Base-by-base conservation (phyloP, 2,329 filamentous ascomycete species). In the Fusarium sp. region DNA sequence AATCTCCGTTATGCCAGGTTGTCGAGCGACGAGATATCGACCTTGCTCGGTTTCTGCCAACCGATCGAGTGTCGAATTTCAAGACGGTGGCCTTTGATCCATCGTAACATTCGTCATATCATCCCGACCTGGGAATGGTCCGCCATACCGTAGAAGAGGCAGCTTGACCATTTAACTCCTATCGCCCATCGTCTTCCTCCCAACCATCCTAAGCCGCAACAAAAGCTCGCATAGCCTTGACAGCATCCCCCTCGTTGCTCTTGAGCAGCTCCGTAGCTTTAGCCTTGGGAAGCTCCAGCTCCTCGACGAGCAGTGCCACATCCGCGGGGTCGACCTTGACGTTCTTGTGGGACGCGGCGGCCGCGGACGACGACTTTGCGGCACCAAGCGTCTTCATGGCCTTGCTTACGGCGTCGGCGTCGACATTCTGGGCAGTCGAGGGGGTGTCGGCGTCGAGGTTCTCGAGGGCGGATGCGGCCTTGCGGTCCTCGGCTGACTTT, bases 221-320 rank as follows among this genome's bases (percentile, higher is more conserved):
- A 71, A 80, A 95, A 0, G 91, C 90, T 68, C 83, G 87, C 86
- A 96, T 88, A 1, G 93, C 93, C 81, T 89, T 87, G 42, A 92
- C 86, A 2, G 89, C 89, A 79, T 94, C 88, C 4, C 93, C 94
- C 59, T 95, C 92, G 77, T 95, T 87, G 6, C 88, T 86, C 81
- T 91, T 92, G 6, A 97, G 86, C 60, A 96, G 82, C 70, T 96
- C 94, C 2, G 92, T 95, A 2, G 93, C 94, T 81, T 92, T 94
- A 3, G 85, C 77, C 82, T 94, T 95, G 2, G 89, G 84, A 38
- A 96, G 80, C 70, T 96, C 93, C 35, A 95, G 87, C 80, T 95
- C 89, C 57, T 93, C 90, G 14, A 93, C 92, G 81, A 96, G 80
- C 59, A 96, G 82, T 6, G 88, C 82, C 6, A 96, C 92, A 81